Evolutionary conservation across 768 basidiomycete species (phyloP), one percentile per base, ranked within the genome.

Genomic region (Suillus placidus): DNA sequence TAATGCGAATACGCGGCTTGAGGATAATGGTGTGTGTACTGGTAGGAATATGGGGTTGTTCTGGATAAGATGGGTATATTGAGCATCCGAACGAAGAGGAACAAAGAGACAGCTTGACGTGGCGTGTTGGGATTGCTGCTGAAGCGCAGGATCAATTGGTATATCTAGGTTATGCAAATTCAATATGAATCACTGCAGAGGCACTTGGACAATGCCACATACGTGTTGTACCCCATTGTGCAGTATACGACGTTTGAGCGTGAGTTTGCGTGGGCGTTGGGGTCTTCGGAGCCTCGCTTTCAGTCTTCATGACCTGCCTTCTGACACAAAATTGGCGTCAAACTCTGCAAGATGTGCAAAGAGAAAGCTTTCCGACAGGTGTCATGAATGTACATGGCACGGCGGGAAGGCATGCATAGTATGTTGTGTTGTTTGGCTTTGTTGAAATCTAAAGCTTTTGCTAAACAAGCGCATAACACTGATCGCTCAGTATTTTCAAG

Each of bases 131-230:
- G 84, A 75, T 71, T 88, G 87, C 65, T 86, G 85, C 74, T 89
- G 88, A 52, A 90, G 79, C n/a, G 85, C 86, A 37, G 88, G 87
- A 72, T 90, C 88, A 61, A 89, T 88, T 13, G 87, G 85, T 37
- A 88, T 88, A 67, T 86, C 88, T 87, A 69, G 13, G 60, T 63
- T 49, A 69, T 42, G 56, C 65, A 52, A 57, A 62, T 35, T 35
- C 55, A n/a, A 64, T 57, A 32, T 23, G 7, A 51, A 63, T 16
- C 10, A 35, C 43, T 64, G 34, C 14, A 43, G 56, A 55, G 49
- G 40, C 55, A 62, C 7, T 7, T 63, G 64, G 26, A 35, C 65
- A 49, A n/a, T 6, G 35, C 5, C 13, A 70, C 80, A 65, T 69
- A 82, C 81, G 81, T 64, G 70, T 64, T 66, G 75, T 74, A 57